phyloP scores from a whole-genome alignment of 805 yeast genomes.

The Wickerhamiella musiphila region DNA sequence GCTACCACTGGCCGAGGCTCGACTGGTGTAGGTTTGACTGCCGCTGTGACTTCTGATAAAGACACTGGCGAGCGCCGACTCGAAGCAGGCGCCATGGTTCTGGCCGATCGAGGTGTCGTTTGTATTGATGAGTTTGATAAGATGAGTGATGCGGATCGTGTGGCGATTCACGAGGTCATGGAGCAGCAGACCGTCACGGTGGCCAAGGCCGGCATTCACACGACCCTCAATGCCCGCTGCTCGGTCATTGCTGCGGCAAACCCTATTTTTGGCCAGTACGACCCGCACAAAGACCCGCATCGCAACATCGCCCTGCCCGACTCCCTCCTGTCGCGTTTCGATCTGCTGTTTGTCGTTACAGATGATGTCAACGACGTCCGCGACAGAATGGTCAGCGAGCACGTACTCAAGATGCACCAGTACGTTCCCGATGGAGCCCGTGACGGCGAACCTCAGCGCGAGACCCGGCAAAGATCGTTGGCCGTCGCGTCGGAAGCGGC shows the following conservation, averaged over 20 bases:
- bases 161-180: constrained; percentile 98
- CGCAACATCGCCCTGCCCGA: constrained; percentile 94
- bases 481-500: constrained; percentile 59
- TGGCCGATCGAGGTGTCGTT: constrained; percentile 92
- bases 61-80: constrained; percentile 93
- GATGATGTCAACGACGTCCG: constrained; percentile 78
- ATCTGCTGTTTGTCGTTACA: constrained; percentile 83
- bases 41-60: constrained; percentile 90
- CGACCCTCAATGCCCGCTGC: constrained; percentile 90
- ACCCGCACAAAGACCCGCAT: constrained; percentile 88
- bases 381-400: constrained; percentile 82
- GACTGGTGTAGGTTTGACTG: constrained; percentile 99
- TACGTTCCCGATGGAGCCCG: constrained; percentile 71
- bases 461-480: constrained; percentile 46
- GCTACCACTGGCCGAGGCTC: constrained; percentile 99
- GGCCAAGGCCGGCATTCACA: constrained; percentile 96
- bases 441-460: constrained; percentile 90
- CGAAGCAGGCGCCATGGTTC: constrained; percentile 98
- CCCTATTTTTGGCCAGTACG: constrained; percentile 94
- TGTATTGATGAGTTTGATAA: constrained; percentile 98
- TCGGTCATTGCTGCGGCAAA: constrained; percentile 96
- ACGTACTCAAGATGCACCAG: constrained; percentile 85
- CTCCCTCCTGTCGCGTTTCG: constrained; percentile 90
- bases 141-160: constrained; percentile 92
- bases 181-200: constrained; percentile 98